Percentiles rank a stretch among this genome's conserved stretches.
phyloP scores from a whole-genome alignment of 768 basidiomycete genomes.

The Cytidiella melzeri region DNA sequence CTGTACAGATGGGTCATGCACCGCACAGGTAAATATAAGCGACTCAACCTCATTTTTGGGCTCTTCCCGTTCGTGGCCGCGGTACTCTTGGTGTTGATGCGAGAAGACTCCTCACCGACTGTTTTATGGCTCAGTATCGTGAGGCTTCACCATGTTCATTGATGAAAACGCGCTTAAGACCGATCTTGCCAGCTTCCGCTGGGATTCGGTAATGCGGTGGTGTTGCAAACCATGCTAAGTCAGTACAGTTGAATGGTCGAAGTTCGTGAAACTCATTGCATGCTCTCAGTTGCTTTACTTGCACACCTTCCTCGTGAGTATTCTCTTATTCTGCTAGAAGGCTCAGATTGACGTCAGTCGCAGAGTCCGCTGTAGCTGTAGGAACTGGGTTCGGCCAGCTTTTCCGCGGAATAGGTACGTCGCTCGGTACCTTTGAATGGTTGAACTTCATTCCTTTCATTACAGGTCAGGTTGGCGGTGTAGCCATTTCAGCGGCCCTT shows the following conservation, averaged over 20 bases:
- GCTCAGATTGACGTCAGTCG: neutral
- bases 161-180: neutral
- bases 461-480: slow-evolving; percentile 65
- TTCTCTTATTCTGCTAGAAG: neutral
- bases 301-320: slow-evolving; percentile 54
- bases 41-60: slow-evolving; percentile 55
- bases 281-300: slow-evolving; percentile 50
- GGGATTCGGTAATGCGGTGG: slow-evolving; percentile 71
- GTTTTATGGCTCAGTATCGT: slow-evolving; percentile 60
- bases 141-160: slow-evolving; percentile 16
- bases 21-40: slow-evolving; percentile 56
- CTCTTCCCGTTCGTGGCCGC: slow-evolving; percentile 56
- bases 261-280: neutral
- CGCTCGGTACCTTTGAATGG: neutral
- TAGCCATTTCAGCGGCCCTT: slow-evolving; percentile 60
- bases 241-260: slow-evolving; percentile 17
- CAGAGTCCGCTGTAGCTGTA: slow-evolving; percentile 57
- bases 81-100: slow-evolving; percentile 39
- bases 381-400: slow-evolving; percentile 66
- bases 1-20: slow-evolving; percentile 50
- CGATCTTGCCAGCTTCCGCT: slow-evolving; percentile 47
- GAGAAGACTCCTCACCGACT: slow-evolving; percentile 42
- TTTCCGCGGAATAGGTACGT: slow-evolving; percentile 60
- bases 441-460: neutral
- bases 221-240: slow-evolving; percentile 67